Percentiles rank a stretch among this genome's conserved stretches.
Conservation (phyloP, 1,284 basidiomycete genomes). For the Trichosporon faecale region DNA sequence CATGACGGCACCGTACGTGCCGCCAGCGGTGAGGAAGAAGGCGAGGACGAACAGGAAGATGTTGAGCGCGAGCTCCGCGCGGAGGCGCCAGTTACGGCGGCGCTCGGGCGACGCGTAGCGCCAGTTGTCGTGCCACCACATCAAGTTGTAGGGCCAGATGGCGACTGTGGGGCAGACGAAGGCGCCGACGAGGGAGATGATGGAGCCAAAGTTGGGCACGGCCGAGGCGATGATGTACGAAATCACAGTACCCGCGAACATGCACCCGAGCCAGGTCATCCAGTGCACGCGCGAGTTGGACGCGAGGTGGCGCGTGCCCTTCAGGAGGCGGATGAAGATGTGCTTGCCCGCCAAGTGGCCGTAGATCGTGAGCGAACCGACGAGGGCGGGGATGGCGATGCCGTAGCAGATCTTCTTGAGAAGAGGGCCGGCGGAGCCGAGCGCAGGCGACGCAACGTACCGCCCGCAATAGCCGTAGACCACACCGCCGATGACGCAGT, state of each 20-base stretch:
- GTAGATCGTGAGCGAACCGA: conserved; percentile 40
- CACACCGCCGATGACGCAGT: conserved; percentile 29
- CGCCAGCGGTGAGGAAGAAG: conserved; percentile 29
- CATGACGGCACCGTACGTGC: conserved; percentile 17
- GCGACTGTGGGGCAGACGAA: conserved; percentile 13
- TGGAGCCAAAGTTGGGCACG: conserved; percentile 22
- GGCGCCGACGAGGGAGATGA: conserved; percentile 17
- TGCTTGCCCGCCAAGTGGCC: conserved; percentile 58
- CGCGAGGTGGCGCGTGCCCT: conserved; percentile 60
- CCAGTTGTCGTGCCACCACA: conserved; percentile 21
- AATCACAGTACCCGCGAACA: conserved; percentile 26
- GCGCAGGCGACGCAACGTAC: conserved; percentile 51
- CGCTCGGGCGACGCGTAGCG: not conserved
- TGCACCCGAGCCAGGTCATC: conserved; percentile 56
- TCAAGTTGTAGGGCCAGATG: conserved; percentile 12
- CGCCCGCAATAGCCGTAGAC: conserved; percentile 43
- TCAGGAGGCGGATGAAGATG: conserved; percentile 62
- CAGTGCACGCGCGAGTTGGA: conserved; percentile 61
- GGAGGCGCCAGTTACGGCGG: not conserved
- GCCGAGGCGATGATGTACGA: conserved; percentile 26
- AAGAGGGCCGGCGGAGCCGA: conserved; percentile 49
- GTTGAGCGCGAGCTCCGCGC: conserved; percentile 24
- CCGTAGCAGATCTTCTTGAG: conserved; percentile 50
- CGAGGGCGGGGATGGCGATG: conserved; percentile 44
- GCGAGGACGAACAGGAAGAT: conserved; percentile 33